Evolutionary conservation across 2,329 filamentous ascomycete genomes (phyloP).

Genomic region (Talaromyces sp.): DNA sequence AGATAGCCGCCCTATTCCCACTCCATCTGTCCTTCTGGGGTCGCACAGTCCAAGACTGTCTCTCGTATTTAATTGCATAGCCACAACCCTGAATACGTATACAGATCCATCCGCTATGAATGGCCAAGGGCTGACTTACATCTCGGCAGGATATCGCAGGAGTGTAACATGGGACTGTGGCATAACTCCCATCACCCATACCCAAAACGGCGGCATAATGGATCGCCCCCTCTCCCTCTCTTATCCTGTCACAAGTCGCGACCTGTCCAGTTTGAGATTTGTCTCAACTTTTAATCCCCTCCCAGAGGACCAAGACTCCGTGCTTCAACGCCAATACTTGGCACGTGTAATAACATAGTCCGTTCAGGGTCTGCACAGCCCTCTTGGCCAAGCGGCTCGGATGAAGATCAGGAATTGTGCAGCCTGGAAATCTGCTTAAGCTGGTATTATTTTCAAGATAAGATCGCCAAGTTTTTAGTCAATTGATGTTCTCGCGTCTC

Average conservation of each 20-base stretch:
- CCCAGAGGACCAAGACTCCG: not conserved
- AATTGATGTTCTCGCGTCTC: constrained; percentile 5
- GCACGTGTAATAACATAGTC: not conserved
- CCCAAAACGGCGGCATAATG: not conserved
- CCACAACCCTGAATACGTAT: constrained; percentile 8
- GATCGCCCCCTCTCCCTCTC: not conserved
- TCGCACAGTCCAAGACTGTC: not conserved
- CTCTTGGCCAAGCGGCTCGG: not conserved
- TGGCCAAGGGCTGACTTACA: not conserved
- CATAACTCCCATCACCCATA: not conserved
- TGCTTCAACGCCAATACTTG: not conserved
- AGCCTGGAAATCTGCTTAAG: not conserved
- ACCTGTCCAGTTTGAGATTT: constrained; percentile 5
- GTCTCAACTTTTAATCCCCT: not conserved
- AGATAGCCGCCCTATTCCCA: not conserved
- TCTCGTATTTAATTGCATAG: constrained; percentile 5
- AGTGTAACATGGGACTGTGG: not conserved
- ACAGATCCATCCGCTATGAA: not conserved
- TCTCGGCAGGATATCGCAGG: not conserved
- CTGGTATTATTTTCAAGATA: not conserved
- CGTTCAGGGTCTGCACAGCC: constrained; percentile 10
- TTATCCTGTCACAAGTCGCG: not conserved
- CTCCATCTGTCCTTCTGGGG: not conserved
- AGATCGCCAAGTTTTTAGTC: constrained; percentile 8
- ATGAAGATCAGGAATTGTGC: not conserved